phyloP scores from a whole-genome alignment of 768 basidiomycete genomes.

The Lyophyllum decastes region DNA sequence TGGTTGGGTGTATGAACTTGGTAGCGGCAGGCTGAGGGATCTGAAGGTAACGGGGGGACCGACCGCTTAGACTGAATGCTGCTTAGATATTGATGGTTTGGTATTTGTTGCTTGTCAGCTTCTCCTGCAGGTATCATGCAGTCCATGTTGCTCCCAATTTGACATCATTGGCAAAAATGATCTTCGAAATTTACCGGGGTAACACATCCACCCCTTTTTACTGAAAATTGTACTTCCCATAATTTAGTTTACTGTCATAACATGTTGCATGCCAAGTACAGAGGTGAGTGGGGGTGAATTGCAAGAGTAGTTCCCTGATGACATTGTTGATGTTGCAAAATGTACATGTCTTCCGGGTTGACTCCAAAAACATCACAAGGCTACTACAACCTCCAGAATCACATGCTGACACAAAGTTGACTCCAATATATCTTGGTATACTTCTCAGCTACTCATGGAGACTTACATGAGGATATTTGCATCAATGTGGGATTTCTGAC shows the following conservation, averaged over 20 bases:
- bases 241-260: neutral
- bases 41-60: slow-evolving; percentile 49
- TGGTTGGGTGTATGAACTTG: slow-evolving; percentile 73
- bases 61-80: neutral
- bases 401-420: neutral
- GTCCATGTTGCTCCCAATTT: neutral
- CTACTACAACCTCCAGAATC: neutral
- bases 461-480: neutral
- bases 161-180: no score
- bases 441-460: neutral
- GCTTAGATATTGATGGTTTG: neutral
- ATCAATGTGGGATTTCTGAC: neutral
- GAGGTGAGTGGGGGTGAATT: neutral
- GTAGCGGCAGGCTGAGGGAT: slow-evolving; percentile 58
- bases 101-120: neutral
- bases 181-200: no score
- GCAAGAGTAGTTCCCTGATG: neutral
- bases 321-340: neutral
- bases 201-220: no score
- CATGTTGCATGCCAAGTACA: neutral
- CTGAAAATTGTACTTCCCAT: neutral
- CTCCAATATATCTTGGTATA: neutral
- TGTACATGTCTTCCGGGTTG: neutral
- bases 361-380: neutral
- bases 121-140: neutral